phyloP scores from a whole-genome alignment of 495 filamentous ascomycete genomes.

The Aspergillus hancockii region DNA sequence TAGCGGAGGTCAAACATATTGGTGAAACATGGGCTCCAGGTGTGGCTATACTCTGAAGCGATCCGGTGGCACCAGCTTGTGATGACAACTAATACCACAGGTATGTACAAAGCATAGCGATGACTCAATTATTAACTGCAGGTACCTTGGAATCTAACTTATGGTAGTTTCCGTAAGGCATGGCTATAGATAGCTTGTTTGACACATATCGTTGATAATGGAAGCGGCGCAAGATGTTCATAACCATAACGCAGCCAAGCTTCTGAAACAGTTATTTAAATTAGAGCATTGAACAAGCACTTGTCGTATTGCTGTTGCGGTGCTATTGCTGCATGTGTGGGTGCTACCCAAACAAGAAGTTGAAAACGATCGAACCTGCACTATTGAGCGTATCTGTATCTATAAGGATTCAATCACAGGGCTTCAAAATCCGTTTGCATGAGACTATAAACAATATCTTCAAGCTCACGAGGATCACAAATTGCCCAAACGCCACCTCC shows the following conservation, averaged over 20 bases:
- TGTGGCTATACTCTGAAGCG: constrained; percentile 7
- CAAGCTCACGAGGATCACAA: constrained; percentile 77
- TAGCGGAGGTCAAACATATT: constrained; percentile 78
- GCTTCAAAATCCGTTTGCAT: constrained; percentile 68
- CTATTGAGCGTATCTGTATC: constrained; percentile 14
- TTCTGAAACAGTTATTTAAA: background rate
- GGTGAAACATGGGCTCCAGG: constrained; percentile 67
- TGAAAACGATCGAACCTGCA: background rate
- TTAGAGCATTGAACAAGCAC: background rate
- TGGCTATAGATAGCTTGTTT: background rate
- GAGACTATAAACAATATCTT: constrained; percentile 69
- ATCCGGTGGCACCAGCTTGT: constrained; percentile 22
- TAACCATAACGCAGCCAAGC: background rate
- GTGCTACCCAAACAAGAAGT: background rate
- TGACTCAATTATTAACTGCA: background rate
- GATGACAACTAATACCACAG: background rate
- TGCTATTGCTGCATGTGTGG: background rate
- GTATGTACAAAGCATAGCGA: background rate
- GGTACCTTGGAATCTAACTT: background rate
- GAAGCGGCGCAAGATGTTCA: background rate
- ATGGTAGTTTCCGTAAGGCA: background rate
- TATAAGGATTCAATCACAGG: constrained; percentile 4
- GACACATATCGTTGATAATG: background rate
- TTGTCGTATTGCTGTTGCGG: background rate
- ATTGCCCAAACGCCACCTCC: constrained; percentile 95